These are phyloP conservation scores for Acephala macrosclerotiorum DNA, from an alignment of 2,329 filamentous ascomycete genomes.

Conservation along the genomic window DNA sequence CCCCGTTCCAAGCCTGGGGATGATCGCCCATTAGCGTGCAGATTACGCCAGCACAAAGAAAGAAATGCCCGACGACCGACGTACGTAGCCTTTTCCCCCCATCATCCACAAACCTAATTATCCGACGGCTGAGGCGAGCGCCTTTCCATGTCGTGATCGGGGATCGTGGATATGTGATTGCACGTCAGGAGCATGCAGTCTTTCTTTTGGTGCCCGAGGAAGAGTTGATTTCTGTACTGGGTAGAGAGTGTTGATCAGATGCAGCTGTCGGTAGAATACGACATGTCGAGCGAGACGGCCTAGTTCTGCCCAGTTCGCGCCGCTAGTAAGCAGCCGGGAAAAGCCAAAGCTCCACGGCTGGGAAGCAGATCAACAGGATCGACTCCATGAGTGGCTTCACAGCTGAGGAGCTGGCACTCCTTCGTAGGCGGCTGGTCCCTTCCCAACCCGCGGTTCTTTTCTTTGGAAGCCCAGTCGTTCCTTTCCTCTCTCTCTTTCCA, in stretches of 20 bases:
- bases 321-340: background rate
- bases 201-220: conserved; percentile 1
- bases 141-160: background rate
- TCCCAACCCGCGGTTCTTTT: background rate
- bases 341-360: conserved; percentile 1
- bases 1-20: background rate
- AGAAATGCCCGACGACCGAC: background rate
- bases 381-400: background rate
- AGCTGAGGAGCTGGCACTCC: background rate
- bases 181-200: background rate
- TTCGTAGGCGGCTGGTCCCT: conserved; percentile 1
- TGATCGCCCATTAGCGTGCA: background rate
- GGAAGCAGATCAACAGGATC: conserved; percentile 4
- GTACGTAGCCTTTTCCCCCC: background rate
- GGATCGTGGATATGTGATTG: background rate
- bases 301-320: background rate
- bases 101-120: background rate
- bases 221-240: background rate
- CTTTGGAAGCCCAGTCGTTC: background rate
- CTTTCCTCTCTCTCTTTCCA: background rate
- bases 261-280: background rate
- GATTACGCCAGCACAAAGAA: background rate
- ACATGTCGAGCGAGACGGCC: background rate
- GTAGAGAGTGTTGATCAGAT: background rate
- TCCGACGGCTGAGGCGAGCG: background rate